Base-by-base conservation (phyloP, 2,329 filamentous ascomycete species). In the Fusarium beomiforme region DNA sequence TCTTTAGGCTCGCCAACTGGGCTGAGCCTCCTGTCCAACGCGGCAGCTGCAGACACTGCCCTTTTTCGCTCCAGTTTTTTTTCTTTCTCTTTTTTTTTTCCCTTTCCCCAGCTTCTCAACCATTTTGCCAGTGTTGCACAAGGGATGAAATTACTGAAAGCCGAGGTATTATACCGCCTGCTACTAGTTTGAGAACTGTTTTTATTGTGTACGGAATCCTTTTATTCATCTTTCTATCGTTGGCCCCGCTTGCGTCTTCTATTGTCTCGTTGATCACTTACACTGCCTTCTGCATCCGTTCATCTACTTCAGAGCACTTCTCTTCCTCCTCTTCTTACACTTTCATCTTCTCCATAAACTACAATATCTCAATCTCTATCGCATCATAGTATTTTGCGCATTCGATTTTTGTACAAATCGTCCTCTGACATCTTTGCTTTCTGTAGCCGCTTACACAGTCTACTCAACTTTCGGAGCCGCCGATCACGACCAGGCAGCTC, bases 401-500 rank as follows among this genome's bases (percentile, higher is more conserved):
- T 29, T 41, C 17, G n/a, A 37, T 26, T 44, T 33, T 46, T 42
- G 54, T 60, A 39, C 37, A 47, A 44, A 63, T 46, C 61, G n/a
- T 54, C 14, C 34, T 74, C 72, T 75, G 64, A 72, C 64, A 61
- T 58, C 43, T 17, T 12, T 47, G 44, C 31, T 14, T 61, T 62
- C 26, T 51, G 53, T 42, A 75, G 75, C 64, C 75, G 73, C 42
- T 54, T 76, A 47, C 68, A 70, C 69, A 56, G 66, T 56, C 58
- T 75, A 34, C 59, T 76, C 14, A 67, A 53, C 42, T 75, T 75
- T 71, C 65, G 74, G 57, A 64, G 56, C 47, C 69, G 64, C 64
- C 72, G 63, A 68, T 69, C 68, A 59, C 72, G 75, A 50, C 69
- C 59, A 57, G 61, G 61, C 68, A 74, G 74, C 53, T 64, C 69